Base-by-base conservation (phyloP, 1,284 basidiomycete genomes). In the Caloboletus firmus region DNA sequence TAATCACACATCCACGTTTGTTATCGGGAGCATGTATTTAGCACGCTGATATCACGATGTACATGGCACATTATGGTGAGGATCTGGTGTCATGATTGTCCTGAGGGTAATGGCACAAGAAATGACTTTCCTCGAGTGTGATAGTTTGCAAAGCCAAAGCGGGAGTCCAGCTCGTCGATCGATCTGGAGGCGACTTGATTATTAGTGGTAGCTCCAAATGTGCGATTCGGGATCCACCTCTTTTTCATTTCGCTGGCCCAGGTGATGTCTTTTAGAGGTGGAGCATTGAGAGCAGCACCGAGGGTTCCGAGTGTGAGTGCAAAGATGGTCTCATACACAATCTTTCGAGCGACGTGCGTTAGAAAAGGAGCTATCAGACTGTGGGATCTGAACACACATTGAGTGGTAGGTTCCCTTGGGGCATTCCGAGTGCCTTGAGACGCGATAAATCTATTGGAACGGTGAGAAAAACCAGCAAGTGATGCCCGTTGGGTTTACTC, bases 191-290 rank as follows among this genome's bases (percentile, higher is more conserved):
- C 5, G 39, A 32, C 13, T 18, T n/a, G 18, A 45, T 28, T 30
- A 54, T 45, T 17, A 45, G 20, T 45, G 12, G n/a, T 30, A 6
- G 24, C 4, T 42, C 30, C 28, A 18, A 20, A 34, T 5, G 22
- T 0, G 32, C 22, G 30, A 18, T 13, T 30, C 8, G 22, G 26
- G 11, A 70, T 75, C 55, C 62, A 91, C 91, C 86, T 79, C 68
- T 82, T 86, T 64, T 81, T 82, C 91, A 93, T 93, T 72, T 94
- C 91, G 64, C 88, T 91, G n/a, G 90, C 82, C 91, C 91, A 94
- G 32, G 87, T 87, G 57, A 92, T 88, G 63, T 91, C 88, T 61
- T 86, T 89, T 40, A 93, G 71, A 32, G 79, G 71, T 4, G 87
- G 80, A n/a, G 87, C 79, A 58, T 81, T 85, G 51, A 90, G 63